Base-by-base conservation (phyloP, 306 rosid species). In the Fagus sylvatica region DNA sequence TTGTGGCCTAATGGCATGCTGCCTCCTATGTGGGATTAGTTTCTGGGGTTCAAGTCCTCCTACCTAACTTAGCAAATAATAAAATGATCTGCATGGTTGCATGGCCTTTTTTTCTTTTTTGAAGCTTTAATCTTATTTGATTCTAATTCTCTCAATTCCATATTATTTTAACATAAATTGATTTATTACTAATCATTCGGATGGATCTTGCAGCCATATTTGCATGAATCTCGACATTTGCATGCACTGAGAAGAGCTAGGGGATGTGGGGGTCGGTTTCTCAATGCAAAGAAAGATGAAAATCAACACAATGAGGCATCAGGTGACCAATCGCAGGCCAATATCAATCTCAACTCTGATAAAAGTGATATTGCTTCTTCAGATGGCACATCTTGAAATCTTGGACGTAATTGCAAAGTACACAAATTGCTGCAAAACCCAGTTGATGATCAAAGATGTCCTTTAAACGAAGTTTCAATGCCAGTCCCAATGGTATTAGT, bases 251-350 rank as follows among this genome's bases (percentile, higher is more conserved):
- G 88, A 79, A 88, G 92, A 72, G 92, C 90, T 34, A 86, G 92
- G 72, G 92, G 92, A 74, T 84, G 90, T 75, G 92, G 92, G 62
- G 92, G 92, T 33, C 83, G 92, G 59, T 88, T 88, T 84, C 87
- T 88, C 51, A 88, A 88, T 74, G 60, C 89, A 34, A 88, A 88
- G 81, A 88, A 88, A 77, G 62, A 86, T 42, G 90, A 79, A 72
- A 86, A 86, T 51, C 75, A 82, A 71, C 84, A 74, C 59, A 76
- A 80, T 56, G 88, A 82, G 48, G 69, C 79, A 33, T 80, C 88
- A 56, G 81, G 85, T 56, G 84, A 84, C 72, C 76, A 77, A 32
- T 81, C 88, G 55, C 92, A 86, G 74, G 46, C 85, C 61, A 76
- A 74, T 54, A 80, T 84, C 81, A 88, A 88, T 76, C 80, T 88